Evolutionary conservation across 129 eudicot species (phyloP).

Genomic region (Erigeron canadensis): DNA sequence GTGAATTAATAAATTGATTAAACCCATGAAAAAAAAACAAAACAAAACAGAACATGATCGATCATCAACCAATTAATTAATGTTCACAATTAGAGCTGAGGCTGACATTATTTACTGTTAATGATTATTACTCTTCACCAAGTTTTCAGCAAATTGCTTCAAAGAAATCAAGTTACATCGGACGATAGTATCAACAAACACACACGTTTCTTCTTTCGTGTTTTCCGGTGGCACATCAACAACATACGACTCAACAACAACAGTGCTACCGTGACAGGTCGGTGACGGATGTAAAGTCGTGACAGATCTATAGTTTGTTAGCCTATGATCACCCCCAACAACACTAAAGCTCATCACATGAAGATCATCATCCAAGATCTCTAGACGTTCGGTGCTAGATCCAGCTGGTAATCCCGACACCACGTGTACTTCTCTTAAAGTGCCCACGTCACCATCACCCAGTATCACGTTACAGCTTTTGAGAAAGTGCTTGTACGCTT

Average conservation of each 20-base stretch:
- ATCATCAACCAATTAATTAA: constrained; percentile 5
- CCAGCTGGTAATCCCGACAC: constrained; percentile 84
- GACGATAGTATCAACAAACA: constrained; percentile 74
- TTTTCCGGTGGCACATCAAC: constrained; percentile 84
- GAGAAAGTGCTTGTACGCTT: constrained; percentile 76
- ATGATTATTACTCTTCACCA: constrained; percentile 22
- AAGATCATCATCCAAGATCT: constrained; percentile 67
- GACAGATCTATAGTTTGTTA: constrained; percentile 74
- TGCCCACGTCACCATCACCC: constrained; percentile 82
- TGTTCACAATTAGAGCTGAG: constrained; percentile 20
- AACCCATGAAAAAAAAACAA: constrained; percentile 32
- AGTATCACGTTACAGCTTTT: constrained; percentile 67
- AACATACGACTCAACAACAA: constrained; percentile 85
- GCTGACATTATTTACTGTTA: constrained; percentile 15
- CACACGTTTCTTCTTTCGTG: constrained; percentile 79
- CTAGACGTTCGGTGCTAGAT: constrained; percentile 77
- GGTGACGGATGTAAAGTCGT: constrained; percentile 56
- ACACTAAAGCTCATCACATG: constrained; percentile 79
- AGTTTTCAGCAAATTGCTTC: constrained; percentile 65
- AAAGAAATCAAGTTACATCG: constrained; percentile 73
- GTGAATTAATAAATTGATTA: constrained; percentile 29
- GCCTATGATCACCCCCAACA: constrained; percentile 79
- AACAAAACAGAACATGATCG: neutral
- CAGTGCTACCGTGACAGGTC: constrained; percentile 37
- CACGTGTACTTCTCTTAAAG: constrained; percentile 67